Base-by-base conservation (phyloP, 345 rosid species). In the Euphorbia lathyris region DNA sequence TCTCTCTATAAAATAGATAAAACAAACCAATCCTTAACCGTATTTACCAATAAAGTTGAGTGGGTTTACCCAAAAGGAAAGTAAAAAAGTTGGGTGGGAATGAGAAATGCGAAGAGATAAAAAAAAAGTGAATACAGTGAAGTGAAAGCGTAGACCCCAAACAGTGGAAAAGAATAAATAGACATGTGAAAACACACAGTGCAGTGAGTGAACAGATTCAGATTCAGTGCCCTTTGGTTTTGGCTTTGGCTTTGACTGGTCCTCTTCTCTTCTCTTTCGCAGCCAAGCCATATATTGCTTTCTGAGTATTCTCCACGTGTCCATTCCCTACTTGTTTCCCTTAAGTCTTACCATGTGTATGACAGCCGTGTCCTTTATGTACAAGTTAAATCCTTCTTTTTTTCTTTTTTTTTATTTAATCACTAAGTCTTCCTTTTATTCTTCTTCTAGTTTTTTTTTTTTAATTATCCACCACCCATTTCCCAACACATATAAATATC, bases 331-430 rank as follows among this genome's bases (percentile, higher is more conserved):
- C 67, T 86, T 63, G 85, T 5, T 48, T 45, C 27, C 53, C 7
- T 68, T 59, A 56, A 66, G 16, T 62, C 71, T 47, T 70, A 73
- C 76, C 88, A 82, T 77, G 88, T 86, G 89, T 79, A 69, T 84
- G 88, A 80, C 86, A 79, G 73, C 81, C 32, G 22, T 75, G 81
- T 85, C 82, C 82, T 77, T 81, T 75, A 53, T 70, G 74, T 72
- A 66, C 50, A 73, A 79, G 72, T 78, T 64, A 61, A 66, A 58
- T 13, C 1, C n/a, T 50, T 50, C 1, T 19, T 53, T 48, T 12
- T 48, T 47, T 2, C 7, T 34, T 34, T 34, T 34, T 34, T 34
- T 34, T 34, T 34, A 7, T 34, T 34, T 2, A 7, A 34, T 2
- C 38, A 34, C 3, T 34, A 34, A 2, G 38, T 34, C n/a, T n/a